phyloP scores from a whole-genome alignment of 257 asterid genomes.

The Capsicum chinense region DNA sequence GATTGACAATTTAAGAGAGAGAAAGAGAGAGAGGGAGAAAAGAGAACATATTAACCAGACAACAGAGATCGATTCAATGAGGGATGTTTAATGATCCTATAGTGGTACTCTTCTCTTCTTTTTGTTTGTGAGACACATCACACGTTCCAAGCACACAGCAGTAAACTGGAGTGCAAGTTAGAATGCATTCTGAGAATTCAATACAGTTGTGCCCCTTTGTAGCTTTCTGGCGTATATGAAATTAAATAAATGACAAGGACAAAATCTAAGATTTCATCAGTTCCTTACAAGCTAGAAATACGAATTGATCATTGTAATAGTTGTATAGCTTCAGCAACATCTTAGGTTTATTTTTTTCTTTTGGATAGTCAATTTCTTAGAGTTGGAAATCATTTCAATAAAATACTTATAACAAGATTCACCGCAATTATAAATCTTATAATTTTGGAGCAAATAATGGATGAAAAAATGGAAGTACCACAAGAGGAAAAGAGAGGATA shows the following conservation, averaged over 20 bases:
- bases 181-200: not conserved
- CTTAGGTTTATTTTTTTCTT: not conserved
- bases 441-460: not conserved
- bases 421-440: not conserved
- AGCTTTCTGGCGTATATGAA: not conserved
- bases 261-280: conserved; percentile 10
- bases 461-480: not conserved
- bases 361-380: not conserved
- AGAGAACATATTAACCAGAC: not conserved
- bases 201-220: conserved; percentile 3
- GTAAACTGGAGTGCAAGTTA: not conserved
- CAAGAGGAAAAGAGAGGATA: not conserved
- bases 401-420: not conserved
- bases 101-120: not conserved
- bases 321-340: not conserved
- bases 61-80: not conserved
- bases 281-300: not conserved
- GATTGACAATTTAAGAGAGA: not conserved
- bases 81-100: not conserved
- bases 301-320: not conserved
- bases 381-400: not conserved
- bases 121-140: not conserved
- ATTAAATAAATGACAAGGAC: not conserved
- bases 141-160: not conserved
- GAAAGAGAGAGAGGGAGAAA: not conserved